Evolutionary conservation across 352 stramenopile genomes (phyloP).

Genomic region (Pythium chondricola): DNA sequence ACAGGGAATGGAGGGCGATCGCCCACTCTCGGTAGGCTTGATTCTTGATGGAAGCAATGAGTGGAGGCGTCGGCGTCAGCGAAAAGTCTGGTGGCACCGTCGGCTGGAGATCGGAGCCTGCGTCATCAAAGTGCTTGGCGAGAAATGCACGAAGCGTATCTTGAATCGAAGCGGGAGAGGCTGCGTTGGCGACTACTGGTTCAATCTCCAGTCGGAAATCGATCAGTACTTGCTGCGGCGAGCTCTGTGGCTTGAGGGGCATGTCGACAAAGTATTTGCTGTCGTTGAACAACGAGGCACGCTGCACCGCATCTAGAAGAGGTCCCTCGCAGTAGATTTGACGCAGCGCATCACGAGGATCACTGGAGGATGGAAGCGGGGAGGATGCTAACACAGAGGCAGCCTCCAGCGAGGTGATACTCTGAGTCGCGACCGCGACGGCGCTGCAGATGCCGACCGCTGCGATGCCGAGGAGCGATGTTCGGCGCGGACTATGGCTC

Average conservation of each 20-base stretch:
- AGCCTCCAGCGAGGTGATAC: too few relatives aligned
- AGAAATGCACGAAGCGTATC: slow-evolving; percentile 48
- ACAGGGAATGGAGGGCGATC: slow-evolving; percentile 32
- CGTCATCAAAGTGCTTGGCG: slow-evolving; percentile 48
- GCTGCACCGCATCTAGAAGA: slow-evolving; percentile 62
- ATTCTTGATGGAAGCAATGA: slow-evolving; percentile 22
- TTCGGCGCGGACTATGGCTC: too few relatives aligned
- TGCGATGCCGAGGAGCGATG: too few relatives aligned
- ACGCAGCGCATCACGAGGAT: too few relatives aligned
- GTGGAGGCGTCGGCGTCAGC: slow-evolving; percentile 18
- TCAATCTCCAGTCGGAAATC: slow-evolving; percentile 21
- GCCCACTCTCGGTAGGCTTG: slow-evolving; percentile 28
- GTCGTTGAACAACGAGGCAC: slow-evolving; percentile 59
- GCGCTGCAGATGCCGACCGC: too few relatives aligned
- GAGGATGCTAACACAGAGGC: too few relatives aligned
- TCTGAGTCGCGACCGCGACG: too few relatives aligned
- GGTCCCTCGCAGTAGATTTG: slow-evolving; percentile 53
- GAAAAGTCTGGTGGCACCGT: slow-evolving; percentile 39
- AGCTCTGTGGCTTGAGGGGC: slow-evolving; percentile 49
- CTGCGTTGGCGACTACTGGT: not conserved
- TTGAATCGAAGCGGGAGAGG: slow-evolving; percentile 11
- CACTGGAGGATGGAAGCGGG: too few relatives aligned
- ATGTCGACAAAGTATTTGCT: slow-evolving; percentile 90
- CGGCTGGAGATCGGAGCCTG: slow-evolving; percentile 41
- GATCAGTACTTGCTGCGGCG: slow-evolving; percentile 25